These are phyloP conservation scores for Laetiporus sulphureus DNA, from an alignment of 1,284 basidiomycete species.

Conservation along the genomic window DNA sequence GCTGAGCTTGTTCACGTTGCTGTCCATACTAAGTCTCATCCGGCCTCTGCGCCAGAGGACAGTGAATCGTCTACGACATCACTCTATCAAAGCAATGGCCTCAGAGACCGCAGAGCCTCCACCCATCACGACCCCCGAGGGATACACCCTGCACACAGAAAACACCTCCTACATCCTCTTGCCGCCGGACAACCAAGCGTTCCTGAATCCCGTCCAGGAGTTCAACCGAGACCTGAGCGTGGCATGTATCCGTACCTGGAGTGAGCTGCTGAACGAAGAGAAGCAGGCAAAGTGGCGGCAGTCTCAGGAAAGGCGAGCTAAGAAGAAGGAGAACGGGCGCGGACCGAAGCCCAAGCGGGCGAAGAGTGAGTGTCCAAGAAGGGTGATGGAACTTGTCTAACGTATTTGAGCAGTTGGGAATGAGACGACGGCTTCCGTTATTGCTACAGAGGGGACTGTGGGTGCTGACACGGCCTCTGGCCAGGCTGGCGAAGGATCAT, in stretches of 20 bases:
- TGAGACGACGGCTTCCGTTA: background rate
- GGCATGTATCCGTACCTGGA: constrained; percentile 85
- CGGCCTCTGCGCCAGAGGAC: constrained; percentile 12
- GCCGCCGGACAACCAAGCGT: constrained; percentile 73
- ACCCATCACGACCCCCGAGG: constrained; percentile 54
- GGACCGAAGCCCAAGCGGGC: constrained; percentile 22
- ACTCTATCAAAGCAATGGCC: constrained; percentile 13
- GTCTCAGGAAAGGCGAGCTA: constrained; percentile 32
- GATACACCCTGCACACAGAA: constrained; percentile 79
- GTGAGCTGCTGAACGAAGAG: constrained; percentile 62
- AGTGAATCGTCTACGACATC: background rate
- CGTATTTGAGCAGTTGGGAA: no score
- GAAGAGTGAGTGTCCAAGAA: constrained; percentile 27
- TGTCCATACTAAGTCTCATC: background rate
- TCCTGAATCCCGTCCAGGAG: constrained; percentile 97
- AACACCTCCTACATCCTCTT: constrained; percentile 81
- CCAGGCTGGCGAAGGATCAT: background rate
- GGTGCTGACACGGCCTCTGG: background rate
- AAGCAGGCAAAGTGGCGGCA: constrained; percentile 59
- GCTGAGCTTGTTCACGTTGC: constrained; percentile 31
- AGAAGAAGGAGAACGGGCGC: constrained; percentile 27
- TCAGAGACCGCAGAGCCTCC: constrained; percentile 6
- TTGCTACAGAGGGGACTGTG: background rate
- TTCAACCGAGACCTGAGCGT: constrained; percentile 96
- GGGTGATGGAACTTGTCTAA: no score